Conservation (phyloP, 208 protist species). For the Polymyxa betae region DNA sequence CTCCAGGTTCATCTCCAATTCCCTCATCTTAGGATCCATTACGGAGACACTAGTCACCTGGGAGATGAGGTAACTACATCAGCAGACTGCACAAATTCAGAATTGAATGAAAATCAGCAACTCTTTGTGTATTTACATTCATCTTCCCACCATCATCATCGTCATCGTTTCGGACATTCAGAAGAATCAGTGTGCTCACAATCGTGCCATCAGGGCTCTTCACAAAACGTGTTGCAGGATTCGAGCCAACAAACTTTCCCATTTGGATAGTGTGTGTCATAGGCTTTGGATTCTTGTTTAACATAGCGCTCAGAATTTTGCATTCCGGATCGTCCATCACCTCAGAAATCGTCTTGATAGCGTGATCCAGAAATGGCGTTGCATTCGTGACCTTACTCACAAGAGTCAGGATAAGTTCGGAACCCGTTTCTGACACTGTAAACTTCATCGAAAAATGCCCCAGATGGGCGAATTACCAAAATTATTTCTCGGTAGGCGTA, state of each 20-base stretch:
- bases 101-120: too few species aligned
- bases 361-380: neutral
- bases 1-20: too few species aligned
- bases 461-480: neutral
- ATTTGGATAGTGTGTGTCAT: neutral
- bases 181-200: neutral
- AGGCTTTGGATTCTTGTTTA: neutral
- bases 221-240: neutral
- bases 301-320: neutral
- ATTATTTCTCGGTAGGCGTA: neutral
- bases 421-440: neutral
- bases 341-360: neutral
- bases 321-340: neutral
- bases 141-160: too few species aligned
- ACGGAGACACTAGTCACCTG: too few species aligned
- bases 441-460: neutral
- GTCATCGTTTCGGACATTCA: neutral
- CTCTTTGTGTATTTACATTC: too few species aligned
- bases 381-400: neutral
- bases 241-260: neutral
- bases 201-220: neutral
- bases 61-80: too few species aligned
- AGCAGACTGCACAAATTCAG: too few species aligned
- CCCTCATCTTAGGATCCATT: too few species aligned
- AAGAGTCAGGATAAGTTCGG: neutral